Evolutionary conservation across 306 rosid genomes (phyloP), one percentile per base, ranked within the genome.

Genomic region (Quercus cerris): DNA sequence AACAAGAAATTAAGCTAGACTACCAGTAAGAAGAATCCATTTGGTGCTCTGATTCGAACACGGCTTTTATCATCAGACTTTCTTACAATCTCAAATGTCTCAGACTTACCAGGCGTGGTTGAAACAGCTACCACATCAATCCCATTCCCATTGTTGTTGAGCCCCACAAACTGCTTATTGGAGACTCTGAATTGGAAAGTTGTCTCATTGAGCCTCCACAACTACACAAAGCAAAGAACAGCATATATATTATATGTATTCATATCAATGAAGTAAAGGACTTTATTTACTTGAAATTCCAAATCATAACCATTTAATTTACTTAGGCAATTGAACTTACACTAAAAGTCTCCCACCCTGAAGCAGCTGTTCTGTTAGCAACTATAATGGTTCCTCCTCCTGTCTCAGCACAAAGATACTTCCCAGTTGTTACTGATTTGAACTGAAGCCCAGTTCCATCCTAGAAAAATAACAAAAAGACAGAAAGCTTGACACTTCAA

Each of bases 311-410:
- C 10, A 3, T 25, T 6, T 38, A 18, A 49, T 19, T 46, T 0
- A 22, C 4, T 13, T 1, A 11, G 54, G 54, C 15, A 46, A 46
- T 12, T 46, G 11, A 46, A 15, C 87, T 73, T 58, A 91, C 93
- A 49, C 5, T 75, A 69, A 90, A 93, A 59, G 87, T 90, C 88
- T 93, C 97, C 98, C 97, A 93, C 64, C 86, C 79, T 0, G 94
- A 88, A 82, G 93, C 88, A 14, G 82, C 13, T 2, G 89, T 74
- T 63, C 97, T 87, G 66, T 93, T 90, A n/a, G 93, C 94, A 61
- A 90, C 98, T 14, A 91, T 71, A 73, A 82, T 87, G 64, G 86
- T 83, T 85, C 93, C 97, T 77, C 98, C 98, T 52, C 97, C 94
- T 1, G 20, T 59, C 67, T 93, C 97, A 3, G 97, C 92, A 58